Evolutionary conservation across 148 eudicot genomes (phyloP).

Genomic region (Oxyria digyna): DNA sequence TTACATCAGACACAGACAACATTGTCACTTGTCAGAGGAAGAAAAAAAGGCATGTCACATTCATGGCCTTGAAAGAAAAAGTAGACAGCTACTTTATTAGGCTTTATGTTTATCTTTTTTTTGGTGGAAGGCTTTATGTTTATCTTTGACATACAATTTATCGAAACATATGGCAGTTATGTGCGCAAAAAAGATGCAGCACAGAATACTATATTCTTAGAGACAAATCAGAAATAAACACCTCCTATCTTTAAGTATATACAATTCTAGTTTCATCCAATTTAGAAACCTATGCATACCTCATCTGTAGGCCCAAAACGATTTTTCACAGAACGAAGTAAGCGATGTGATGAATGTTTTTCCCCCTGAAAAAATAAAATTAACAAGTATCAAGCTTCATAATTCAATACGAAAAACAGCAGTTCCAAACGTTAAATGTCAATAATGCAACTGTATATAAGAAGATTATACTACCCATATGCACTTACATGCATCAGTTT

Average conservation of each 20-base stretch:
- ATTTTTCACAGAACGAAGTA: constrained; percentile 89
- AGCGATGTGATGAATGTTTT: constrained; percentile 72
- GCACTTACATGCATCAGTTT: background rate
- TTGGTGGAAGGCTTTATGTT: background rate
- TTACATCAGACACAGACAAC: background rate
- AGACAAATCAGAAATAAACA: background rate
- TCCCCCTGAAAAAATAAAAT: constrained; percentile 56
- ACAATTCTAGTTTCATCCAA: background rate
- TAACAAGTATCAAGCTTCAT: background rate
- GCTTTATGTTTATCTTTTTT: background rate
- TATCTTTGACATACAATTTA: background rate
- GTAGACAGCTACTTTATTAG: background rate
- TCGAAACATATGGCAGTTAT: background rate
- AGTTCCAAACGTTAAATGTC: constrained; percentile 3
- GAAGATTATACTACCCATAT: background rate
- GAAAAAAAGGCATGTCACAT: background rate
- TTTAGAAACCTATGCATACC: constrained; percentile 25
- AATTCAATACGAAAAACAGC: background rate
- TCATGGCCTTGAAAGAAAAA: background rate
- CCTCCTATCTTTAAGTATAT: background rate
- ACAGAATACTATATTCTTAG: background rate
- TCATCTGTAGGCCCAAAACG: constrained; percentile 98
- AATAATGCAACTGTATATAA: background rate
- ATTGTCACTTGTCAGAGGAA: no score
- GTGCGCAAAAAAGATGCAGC: background rate